phyloP scores from a whole-genome alignment of 352 stramenopile species.

The Chrysophaeum taylorii region DNA sequence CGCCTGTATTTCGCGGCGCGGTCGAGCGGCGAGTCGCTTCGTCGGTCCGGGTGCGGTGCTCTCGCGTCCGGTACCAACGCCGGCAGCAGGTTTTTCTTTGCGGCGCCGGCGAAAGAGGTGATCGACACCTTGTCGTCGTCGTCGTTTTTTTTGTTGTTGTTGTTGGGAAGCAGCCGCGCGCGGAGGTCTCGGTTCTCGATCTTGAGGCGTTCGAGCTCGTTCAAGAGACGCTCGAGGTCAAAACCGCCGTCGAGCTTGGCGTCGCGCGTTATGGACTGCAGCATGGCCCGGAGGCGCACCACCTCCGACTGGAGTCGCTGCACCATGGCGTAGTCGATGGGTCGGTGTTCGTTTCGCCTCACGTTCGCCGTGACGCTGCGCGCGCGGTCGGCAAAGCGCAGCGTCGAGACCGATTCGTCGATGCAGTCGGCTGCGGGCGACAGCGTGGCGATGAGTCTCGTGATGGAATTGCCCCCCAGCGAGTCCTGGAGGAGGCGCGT shows the following conservation, averaged over 20 bases:
- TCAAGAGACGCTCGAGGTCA: background rate
- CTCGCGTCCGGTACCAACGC: background rate
- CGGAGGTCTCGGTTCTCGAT: background rate
- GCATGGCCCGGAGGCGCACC: conserved; percentile 54
- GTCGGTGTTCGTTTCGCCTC: conserved; percentile 58
- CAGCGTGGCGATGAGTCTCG: conserved; percentile 40
- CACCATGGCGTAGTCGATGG: conserved; percentile 64
- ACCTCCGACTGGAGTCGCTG: conserved; percentile 63
- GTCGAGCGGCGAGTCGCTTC: background rate
- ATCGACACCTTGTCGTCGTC: background rate
- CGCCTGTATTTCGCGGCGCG: background rate
- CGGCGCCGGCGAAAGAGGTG: background rate
- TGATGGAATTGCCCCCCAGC: conserved; percentile 36
- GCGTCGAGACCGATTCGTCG: conserved; percentile 70
- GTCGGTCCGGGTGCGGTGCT: background rate
- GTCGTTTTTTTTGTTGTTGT: background rate
- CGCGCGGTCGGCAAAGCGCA: conserved; percentile 68
- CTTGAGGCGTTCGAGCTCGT: background rate
- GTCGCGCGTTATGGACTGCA: conserved; percentile 28
- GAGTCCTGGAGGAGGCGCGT: conserved; percentile 73
- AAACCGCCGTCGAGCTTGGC: background rate
- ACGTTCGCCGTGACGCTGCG: conserved; percentile 67
- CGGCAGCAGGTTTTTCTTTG: conserved; percentile 11
- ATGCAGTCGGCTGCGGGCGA: conserved; percentile 62
- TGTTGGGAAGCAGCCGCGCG: background rate